Evolutionary conservation across 2,329 filamentous ascomycete genomes (phyloP), one percentile per base, ranked within the genome.

Genomic region (Penicillium sp.): DNA sequence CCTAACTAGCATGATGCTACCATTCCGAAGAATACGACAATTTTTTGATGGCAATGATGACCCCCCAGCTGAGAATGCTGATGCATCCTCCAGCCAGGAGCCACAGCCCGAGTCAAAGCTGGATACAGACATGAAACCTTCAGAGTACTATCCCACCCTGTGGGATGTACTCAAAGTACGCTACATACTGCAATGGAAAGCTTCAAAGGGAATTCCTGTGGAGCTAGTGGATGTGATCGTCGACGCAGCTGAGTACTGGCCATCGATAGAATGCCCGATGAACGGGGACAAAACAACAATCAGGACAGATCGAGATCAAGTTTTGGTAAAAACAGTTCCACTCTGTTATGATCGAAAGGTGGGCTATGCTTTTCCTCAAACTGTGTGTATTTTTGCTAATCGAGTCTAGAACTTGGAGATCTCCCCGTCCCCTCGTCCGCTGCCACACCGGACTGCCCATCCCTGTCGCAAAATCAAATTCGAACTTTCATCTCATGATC

Each of bases 381-480:
- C 10, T 3, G 12, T 15, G 18, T 6, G 48, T 44, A 17, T 27
- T 43, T 18, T 13, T 3, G 12, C 37, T 48, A 28, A 49, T 11
- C 2, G 17, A 13, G 2, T 12, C 4, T 27, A 55, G 51, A 41
- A 33, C 22, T 38, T 52, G 2, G 48, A 40, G 26, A 23, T 39
- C 26, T 39, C 41, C 2, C 31, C 45, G 18, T 37, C 41, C 4
- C 54, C 55, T 11, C 46, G 42, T 11, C 35, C 52, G 11, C 50
- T 66, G 3, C 56, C 62, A 4, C 60, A 65, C 35, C 55, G 64
- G 18, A 55, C 56, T 8, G 32, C 42, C 11, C 59, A 65, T 34
- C 63, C 64, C 13, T 66, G 63, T 26, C 62, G 64, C 16, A 66
- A 66, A 32, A 62, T 67, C 10, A 34, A 59, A 13, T 66, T 67